phyloP scores from a whole-genome alignment of 2,329 filamentous ascomycete species.

The Penicillium capsulatum region DNA sequence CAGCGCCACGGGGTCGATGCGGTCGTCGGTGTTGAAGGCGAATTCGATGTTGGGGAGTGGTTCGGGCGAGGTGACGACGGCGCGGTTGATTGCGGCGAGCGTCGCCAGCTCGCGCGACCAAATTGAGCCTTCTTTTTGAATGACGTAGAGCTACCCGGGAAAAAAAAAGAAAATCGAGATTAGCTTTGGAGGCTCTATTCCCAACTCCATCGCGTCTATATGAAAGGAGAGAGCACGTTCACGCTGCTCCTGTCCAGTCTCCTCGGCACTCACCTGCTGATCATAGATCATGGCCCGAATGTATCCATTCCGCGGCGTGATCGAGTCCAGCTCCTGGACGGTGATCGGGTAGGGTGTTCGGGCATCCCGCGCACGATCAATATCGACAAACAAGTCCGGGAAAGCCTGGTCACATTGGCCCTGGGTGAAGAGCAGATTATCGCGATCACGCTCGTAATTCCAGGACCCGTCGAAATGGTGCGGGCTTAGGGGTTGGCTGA shows the following conservation, averaged over 20 bases:
- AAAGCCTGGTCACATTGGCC: constrained; percentile 14
- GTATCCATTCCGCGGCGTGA: constrained; percentile 24
- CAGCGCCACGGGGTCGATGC: constrained; percentile 37
- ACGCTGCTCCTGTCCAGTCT: not conserved
- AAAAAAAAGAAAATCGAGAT: too few species aligned
- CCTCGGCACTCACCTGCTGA: constrained; percentile 12
- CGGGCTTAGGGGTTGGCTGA: constrained; percentile 2
- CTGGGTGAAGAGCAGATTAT: constrained; percentile 1
- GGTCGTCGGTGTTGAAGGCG: constrained; percentile 35
- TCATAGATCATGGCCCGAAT: constrained; percentile 25
- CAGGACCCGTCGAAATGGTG: constrained; percentile 6
- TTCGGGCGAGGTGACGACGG: constrained; percentile 35
- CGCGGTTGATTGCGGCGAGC: constrained; percentile 43
- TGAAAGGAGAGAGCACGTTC: too few species aligned
- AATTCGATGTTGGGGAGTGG: constrained; percentile 43
- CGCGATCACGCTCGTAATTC: constrained; percentile 9
- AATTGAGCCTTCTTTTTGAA: constrained; percentile 16
- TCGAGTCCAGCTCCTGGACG: constrained; percentile 16
- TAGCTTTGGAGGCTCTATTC: too few species aligned
- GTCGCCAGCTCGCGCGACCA: constrained; percentile 29
- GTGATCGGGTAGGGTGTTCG: constrained; percentile 18
- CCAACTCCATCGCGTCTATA: too few species aligned
- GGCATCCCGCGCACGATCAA: constrained; percentile 19
- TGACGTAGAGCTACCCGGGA: constrained; percentile 22
- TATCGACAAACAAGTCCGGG: constrained; percentile 27